Conservation (phyloP, 441 rosid genomes). For the Syzygium malaccense region DNA sequence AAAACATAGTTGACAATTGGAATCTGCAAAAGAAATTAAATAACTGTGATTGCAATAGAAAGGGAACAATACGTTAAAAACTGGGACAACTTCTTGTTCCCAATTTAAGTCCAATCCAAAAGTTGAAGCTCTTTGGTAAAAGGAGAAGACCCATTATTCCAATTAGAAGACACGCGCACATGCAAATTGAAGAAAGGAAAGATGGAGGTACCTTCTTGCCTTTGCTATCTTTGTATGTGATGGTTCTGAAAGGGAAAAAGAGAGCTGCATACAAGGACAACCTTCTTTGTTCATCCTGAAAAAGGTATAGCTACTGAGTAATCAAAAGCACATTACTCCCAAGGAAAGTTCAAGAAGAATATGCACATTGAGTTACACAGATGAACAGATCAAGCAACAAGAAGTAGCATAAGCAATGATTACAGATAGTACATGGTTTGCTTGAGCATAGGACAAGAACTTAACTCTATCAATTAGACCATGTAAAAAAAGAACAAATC, state of each 20-base stretch:
- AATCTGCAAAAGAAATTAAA: constrained; percentile 26
- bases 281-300: constrained; percentile 75
- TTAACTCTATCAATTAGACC: background rate
- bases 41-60: background rate
- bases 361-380: background rate
- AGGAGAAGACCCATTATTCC: background rate
- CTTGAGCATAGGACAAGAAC: background rate
- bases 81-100: background rate
- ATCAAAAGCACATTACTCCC: background rate
- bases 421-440: background rate
- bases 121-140: background rate
- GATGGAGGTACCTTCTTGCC: constrained; percentile 45
- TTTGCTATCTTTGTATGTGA: constrained; percentile 48
- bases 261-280: constrained; percentile 76
- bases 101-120: background rate
- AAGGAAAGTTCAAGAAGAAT: background rate
- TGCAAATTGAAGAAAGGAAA: background rate
- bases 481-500: background rate
- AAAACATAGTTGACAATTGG: constrained; percentile 69
- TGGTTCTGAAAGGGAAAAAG: constrained; percentile 65
- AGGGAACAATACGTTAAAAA: background rate
- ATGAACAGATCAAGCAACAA: background rate
- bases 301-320: constrained; percentile 7
- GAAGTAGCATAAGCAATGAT: background rate
- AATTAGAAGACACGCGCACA: background rate